Base-by-base conservation (phyloP, 2,329 filamentous ascomycete genomes). In the Diplocarpon mali region DNA sequence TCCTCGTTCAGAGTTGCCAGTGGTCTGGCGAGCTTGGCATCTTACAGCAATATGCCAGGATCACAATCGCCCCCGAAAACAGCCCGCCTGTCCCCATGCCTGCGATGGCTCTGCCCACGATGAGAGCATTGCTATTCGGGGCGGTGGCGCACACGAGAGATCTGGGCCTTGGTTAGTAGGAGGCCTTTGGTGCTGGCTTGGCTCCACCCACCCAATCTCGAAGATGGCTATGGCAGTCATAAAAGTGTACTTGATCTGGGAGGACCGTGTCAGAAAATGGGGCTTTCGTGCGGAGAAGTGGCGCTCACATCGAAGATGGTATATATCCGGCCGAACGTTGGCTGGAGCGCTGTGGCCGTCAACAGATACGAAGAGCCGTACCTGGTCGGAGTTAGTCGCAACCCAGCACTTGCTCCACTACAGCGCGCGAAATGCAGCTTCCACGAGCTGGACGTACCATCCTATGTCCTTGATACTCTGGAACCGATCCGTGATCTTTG, bases 331-430 rank as follows among this genome's bases (percentile, higher is more conserved):
- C 60, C 59, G 42, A 57, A 57, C 10, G 52, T 11, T 24, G 49
- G 55, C 30, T 57, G 56, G 4, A 57, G 42, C 16, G 55, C 65
- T 44, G 56, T 63, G 42, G 54, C 55, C 1, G 63, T 62, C 16
- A 66, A 53, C 8, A 64, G 48, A 46, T 63, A 65, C 0, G 58
- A 50, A 20, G 57, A 57, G 11, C 61, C 62, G 56, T 66, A 66
- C 62, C 42, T 40, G 16, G 20, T 20, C 20, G 30, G 16, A 31
- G 2, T 17, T 40, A 5, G 20, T 15, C 9, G 40, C 29, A 12
- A 42, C 7, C 7, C 20, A 24, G 20, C 20, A 7, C 4, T 10
- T 36, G n/a, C 16, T 17, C 16, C 2, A 3, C 12, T 15, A 20
- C 29, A 41, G 39, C 14, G 5, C 11, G 9, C 14, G 8, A 17